phyloP scores from a whole-genome alignment of 148 eudicot species.

The Gaultheria prostrata region DNA sequence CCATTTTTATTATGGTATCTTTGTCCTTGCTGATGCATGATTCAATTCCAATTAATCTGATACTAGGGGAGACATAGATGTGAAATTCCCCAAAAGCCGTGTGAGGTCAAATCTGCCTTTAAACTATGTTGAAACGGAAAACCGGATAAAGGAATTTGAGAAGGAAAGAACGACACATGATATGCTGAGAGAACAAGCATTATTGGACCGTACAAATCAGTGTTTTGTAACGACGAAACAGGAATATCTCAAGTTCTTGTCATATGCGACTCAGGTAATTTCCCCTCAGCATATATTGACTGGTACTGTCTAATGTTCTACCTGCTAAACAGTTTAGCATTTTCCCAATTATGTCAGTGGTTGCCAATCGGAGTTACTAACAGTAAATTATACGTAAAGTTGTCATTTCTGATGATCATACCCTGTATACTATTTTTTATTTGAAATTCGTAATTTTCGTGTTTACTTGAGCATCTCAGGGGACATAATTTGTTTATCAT shows the following conservation, averaged over 20 bases:
- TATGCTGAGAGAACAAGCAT: constrained; percentile 60
- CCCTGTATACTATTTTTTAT: too few species aligned
- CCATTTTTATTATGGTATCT: background rate
- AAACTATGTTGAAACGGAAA: constrained; percentile 45
- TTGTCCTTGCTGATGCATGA: background rate
- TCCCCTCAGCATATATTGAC: background rate
- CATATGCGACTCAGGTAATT: constrained; percentile 57
- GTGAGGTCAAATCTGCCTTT: constrained; percentile 31
- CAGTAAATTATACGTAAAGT: too few species aligned
- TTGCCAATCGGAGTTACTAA: background rate
- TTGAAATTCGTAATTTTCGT: background rate
- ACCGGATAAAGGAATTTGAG: constrained; percentile 65
- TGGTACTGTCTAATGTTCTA: background rate
- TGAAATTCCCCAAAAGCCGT: constrained; percentile 58
- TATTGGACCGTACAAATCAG: constrained; percentile 48
- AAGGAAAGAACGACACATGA: constrained; percentile 56
- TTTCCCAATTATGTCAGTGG: background rate
- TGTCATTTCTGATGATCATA: too few species aligned
- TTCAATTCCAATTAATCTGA: constrained; percentile 14
- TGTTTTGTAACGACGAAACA: constrained; percentile 57
- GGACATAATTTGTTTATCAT: background rate
- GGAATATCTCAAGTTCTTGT: constrained; percentile 52
- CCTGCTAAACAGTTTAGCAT: background rate
- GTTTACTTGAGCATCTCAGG: background rate
- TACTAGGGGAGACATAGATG: constrained; percentile 59